These are phyloP conservation scores for Nakataea oryzae DNA, from an alignment of 2,329 filamentous ascomycete species.

Conservation along the genomic window DNA sequence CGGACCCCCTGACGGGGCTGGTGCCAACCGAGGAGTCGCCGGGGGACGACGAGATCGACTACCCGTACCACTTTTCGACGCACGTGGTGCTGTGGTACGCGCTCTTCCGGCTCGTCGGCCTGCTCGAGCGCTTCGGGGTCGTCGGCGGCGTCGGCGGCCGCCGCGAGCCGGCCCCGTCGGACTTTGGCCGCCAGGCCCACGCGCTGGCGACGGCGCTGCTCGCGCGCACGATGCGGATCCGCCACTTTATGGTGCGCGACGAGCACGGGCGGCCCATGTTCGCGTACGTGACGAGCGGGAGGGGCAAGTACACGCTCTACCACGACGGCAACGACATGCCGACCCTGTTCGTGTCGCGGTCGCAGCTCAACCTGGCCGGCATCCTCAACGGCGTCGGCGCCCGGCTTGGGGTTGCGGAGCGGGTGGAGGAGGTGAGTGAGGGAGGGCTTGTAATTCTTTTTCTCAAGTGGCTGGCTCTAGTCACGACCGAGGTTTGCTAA, in stretches of 20 bases:
- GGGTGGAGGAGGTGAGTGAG: not conserved
- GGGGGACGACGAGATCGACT: slow-evolving; percentile 8
- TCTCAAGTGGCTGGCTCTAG: no score
- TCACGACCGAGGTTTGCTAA: no score
- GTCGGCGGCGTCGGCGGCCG: not conserved
- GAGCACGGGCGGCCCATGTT: slow-evolving; percentile 4
- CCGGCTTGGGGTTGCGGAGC: not conserved
- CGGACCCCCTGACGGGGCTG: slow-evolving; percentile 5
- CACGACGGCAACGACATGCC: slow-evolving; percentile 14
- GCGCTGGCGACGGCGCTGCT: not conserved
- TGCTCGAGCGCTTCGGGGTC: not conserved
- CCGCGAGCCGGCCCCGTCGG: not conserved
- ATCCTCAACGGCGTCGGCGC: not conserved
- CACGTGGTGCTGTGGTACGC: slow-evolving; percentile 12
- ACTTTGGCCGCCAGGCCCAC: not conserved
- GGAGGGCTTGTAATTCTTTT: not conserved
- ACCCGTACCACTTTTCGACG: slow-evolving; percentile 11
- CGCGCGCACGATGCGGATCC: not conserved
- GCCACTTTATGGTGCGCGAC: not conserved
- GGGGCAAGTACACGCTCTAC: slow-evolving; percentile 5
- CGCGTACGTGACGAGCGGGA: slow-evolving; percentile 7
- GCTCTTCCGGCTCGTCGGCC: slow-evolving; percentile 1
- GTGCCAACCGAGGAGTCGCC: slow-evolving; percentile 11
- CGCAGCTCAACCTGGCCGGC: slow-evolving; percentile 3
- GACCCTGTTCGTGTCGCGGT: slow-evolving; percentile 10